Base-by-base conservation (phyloP, 345 rosid genomes). In the Lepidium aucheri region DNA sequence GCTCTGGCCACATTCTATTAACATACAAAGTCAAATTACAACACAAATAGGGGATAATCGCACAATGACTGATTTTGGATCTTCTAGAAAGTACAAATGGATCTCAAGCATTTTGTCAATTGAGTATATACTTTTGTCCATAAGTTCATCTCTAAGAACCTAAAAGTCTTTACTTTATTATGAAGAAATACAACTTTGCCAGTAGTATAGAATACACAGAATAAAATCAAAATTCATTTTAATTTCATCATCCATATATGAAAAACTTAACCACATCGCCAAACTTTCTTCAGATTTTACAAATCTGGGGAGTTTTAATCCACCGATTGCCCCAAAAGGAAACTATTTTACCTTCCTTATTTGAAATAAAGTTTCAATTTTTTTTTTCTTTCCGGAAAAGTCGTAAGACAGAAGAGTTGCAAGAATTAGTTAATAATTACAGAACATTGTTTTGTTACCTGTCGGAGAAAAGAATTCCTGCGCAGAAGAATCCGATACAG, bases 401-500 rank as follows among this genome's bases (percentile, higher is more conserved):
- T 47, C 7, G 41, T 68, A 45, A 42, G 7, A 56, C 57, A 65
- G 70, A 56, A 26, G 17, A 3, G 20, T 32, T 15, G 41, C 7
- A 64, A 5, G 4, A 32, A 45, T n/a, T 12, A 0, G 59, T 36
- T 40, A 18, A 5, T 17, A 30, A 16, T 10, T 6, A 59, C 17
- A 73, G 68, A 67, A 40, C 56, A 53, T 4, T 36, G 12, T 28
- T 59, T 16, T 18, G 39, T 62, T 82, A 93, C 99, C 99, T 86
- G 69, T 83, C 86, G 46, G 96, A 88, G 80, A 93, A 90, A 57
- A 93, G 84, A 86, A 86, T 79, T 63, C 98, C 98, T 4, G 86
- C 88, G 73, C 94, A 90, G 79, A 93, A 88, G 82, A 95, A 90
- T 22, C 96, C 95, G 67, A 90, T 76, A 69, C 96, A 94, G 75